Evolutionary conservation across 176 grass and related monocot genomes (phyloP).

Genomic region (Eleusine coracana): DNA sequence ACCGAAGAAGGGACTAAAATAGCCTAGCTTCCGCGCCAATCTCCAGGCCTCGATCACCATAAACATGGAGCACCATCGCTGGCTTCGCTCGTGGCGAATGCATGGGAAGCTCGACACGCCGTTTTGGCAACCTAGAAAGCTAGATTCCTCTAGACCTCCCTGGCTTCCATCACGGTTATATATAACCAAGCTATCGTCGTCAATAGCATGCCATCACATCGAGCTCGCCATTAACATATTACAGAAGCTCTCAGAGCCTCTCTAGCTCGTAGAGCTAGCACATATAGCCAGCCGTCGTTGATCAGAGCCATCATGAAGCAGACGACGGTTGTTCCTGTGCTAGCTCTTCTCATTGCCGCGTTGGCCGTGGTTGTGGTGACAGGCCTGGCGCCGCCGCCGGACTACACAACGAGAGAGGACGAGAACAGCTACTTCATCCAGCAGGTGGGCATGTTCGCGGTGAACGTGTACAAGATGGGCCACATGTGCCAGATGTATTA

Average conservation of each 20-base stretch:
- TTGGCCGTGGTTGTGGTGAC: neutral
- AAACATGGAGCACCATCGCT: no score
- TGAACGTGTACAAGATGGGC: conserved; percentile 42
- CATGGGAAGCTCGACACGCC: neutral
- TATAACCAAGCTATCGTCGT: neutral
- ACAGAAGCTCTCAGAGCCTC: neutral
- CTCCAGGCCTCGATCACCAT: neutral
- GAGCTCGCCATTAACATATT: neutral
- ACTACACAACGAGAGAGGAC: conserved; percentile 37
- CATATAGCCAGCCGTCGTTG: neutral
- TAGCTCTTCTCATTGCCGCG: neutral
- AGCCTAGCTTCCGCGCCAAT: neutral
- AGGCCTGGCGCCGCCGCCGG: neutral
- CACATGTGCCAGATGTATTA: conserved; percentile 16
- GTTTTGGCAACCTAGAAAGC: neutral
- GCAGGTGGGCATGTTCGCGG: conserved; percentile 41
- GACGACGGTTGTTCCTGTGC: neutral
- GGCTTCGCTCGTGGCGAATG: neutral
- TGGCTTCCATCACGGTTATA: conserved; percentile 13
- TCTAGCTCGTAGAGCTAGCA: neutral
- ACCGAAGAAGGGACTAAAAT: neutral
- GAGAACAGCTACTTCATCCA: conserved; percentile 4
- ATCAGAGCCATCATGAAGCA: conserved; percentile 18
- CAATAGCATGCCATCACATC: neutral
- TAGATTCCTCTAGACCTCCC: neutral